These are phyloP conservation scores for Marasmius oreades DNA, from an alignment of 1,284 basidiomycete species.

Conservation along the genomic window DNA sequence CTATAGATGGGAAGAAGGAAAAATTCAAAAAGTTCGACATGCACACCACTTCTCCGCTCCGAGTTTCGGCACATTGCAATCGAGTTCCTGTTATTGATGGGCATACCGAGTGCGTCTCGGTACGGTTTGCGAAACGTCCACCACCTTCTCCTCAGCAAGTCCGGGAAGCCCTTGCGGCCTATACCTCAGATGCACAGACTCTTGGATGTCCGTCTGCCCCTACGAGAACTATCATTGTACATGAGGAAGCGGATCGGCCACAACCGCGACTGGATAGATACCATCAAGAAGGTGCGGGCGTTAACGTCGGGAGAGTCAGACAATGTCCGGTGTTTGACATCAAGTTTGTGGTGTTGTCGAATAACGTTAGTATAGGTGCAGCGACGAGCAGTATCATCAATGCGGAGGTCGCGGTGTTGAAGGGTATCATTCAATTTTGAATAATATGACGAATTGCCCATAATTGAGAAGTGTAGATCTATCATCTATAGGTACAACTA, in stretches of 20 bases:
- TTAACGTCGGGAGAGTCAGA: constrained; percentile 89
- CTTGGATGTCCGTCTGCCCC: constrained; percentile 87
- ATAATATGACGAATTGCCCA: not conserved
- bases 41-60: constrained; percentile 76
- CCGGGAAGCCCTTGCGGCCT: constrained; percentile 75
- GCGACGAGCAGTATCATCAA: constrained; percentile 98
- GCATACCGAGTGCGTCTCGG: constrained; percentile 84
- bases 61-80: constrained; percentile 89
- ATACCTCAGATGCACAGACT: constrained; percentile 77
- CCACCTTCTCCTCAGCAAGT: constrained; percentile 89
- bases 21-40: constrained; percentile 72
- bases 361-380: constrained; percentile 96
- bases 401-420: constrained; percentile 90
- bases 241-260: constrained; percentile 91
- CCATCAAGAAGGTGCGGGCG: constrained; percentile 89
- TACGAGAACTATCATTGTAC: constrained; percentile 82
- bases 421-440: constrained; percentile 51
- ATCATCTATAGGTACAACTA: not conserved
- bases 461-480: not conserved
- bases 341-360: constrained; percentile 93
- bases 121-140: constrained; percentile 79
- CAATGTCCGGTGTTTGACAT: constrained; percentile 91
- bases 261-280: constrained; percentile 93
- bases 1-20: constrained; percentile 16
- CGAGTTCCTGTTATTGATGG: constrained; percentile 94